Conservation (phyloP, 1,284 basidiomycete species). For the Cutaneotrichosporon cavernicola region DNA sequence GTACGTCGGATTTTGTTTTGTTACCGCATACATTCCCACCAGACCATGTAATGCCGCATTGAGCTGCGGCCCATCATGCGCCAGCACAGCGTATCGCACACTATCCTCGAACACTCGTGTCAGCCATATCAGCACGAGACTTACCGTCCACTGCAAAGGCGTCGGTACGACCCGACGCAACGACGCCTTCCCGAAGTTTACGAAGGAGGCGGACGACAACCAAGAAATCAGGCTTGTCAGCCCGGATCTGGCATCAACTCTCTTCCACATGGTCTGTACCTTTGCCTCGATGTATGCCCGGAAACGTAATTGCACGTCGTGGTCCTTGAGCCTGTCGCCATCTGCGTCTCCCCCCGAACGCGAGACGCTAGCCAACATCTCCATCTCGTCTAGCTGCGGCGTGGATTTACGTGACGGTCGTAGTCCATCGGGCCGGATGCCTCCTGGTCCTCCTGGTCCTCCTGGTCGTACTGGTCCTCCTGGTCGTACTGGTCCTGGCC, state of each 20-base stretch:
- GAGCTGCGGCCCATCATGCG: slow-evolving; percentile 42
- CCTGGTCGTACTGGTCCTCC: no score
- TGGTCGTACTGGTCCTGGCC: no score
- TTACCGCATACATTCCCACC: slow-evolving; percentile 42
- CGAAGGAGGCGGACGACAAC: slow-evolving; percentile 47
- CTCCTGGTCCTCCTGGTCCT: not conserved
- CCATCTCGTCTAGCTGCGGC: slow-evolving; percentile 34
- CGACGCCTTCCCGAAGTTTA: slow-evolving; percentile 51
- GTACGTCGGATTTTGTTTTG: slow-evolving; percentile 31
- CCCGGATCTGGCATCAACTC: slow-evolving; percentile 14
- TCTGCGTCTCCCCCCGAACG: slow-evolving; percentile 47
- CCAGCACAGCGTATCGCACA: slow-evolving; percentile 41
- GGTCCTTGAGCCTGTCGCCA: slow-evolving; percentile 51
- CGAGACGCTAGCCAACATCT: slow-evolving; percentile 42
- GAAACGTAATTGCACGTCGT: slow-evolving; percentile 41
- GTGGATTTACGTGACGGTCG: slow-evolving; percentile 1
- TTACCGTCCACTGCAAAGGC: slow-evolving; percentile 49
- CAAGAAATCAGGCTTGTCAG: slow-evolving; percentile 42
- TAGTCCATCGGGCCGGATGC: not conserved
- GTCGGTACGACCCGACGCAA: slow-evolving; percentile 46
- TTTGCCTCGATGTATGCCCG: slow-evolving; percentile 46
- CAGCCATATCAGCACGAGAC: slow-evolving; percentile 4
- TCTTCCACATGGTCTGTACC: slow-evolving; percentile 27
- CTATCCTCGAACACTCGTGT: slow-evolving; percentile 48
- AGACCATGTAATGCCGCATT: slow-evolving; percentile 45